These are phyloP conservation scores for Lycium barbarum DNA, from an alignment of 257 asterid genomes.

Conservation along the genomic window DNA sequence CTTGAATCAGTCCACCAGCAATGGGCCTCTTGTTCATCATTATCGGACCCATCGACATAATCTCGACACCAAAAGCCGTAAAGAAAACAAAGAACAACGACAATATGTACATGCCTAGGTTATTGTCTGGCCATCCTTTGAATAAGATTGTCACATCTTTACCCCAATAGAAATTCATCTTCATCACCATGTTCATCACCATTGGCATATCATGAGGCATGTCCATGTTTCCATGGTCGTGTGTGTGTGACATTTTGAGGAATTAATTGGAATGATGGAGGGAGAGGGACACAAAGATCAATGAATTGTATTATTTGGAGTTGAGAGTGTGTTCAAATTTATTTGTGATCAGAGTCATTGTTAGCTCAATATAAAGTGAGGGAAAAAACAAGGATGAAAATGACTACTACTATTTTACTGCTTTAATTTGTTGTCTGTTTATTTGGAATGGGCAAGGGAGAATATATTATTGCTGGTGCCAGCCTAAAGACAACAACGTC, in stretches of 20 bases:
- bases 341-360: neutral
- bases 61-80: constrained; percentile 49
- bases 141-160: constrained; percentile 43
- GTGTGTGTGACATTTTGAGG: constrained; percentile 16
- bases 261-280: neutral
- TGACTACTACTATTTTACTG: neutral
- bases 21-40: constrained; percentile 36
- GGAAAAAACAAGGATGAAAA: constrained; percentile 7
- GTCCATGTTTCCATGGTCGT: constrained; percentile 30
- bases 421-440: neutral
- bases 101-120: constrained; percentile 58
- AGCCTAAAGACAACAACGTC: constrained; percentile 13
- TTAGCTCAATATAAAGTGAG: neutral
- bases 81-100: constrained; percentile 59
- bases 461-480: constrained; percentile 20
- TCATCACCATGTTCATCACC: constrained; percentile 43
- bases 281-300: neutral
- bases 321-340: neutral
- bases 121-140: constrained; percentile 50
- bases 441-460: neutral
- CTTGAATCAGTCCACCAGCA: constrained; percentile 39
- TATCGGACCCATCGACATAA: constrained; percentile 44
- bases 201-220: constrained; percentile 24
- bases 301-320: neutral
- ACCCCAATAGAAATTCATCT: constrained; percentile 52